Conservation (phyloP, 257 asterid genomes). For the Solanum phureja region DNA sequence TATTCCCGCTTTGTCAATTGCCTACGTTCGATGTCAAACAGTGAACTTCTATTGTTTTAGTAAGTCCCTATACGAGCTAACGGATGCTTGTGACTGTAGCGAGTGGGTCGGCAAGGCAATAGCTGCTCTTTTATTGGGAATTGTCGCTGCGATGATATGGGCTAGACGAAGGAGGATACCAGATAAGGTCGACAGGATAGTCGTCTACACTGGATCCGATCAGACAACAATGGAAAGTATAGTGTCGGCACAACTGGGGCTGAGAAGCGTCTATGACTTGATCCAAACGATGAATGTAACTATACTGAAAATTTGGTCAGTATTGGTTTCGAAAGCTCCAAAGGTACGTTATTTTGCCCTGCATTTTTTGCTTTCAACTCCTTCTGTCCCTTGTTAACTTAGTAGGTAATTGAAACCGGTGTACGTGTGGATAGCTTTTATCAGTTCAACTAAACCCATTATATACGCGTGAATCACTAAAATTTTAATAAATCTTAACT, state of each 20-base stretch:
- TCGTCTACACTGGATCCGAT: constrained; percentile 48
- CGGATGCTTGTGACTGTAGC: constrained; percentile 16
- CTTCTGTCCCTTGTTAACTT: neutral
- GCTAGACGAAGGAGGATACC: constrained; percentile 22
- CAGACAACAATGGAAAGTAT: constrained; percentile 68
- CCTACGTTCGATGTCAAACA: neutral
- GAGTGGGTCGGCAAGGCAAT: constrained; percentile 76
- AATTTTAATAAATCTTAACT: neutral
- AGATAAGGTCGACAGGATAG: constrained; percentile 34
- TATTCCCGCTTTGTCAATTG: neutral
- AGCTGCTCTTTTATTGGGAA: constrained; percentile 45
- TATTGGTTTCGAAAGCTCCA: constrained; percentile 58
- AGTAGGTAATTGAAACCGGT: neutral
- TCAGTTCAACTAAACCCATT: neutral
- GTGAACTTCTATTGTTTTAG: neutral
- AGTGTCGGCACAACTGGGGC: constrained; percentile 82
- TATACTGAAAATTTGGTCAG: constrained; percentile 60
- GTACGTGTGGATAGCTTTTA: neutral
- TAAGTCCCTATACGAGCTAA: neutral
- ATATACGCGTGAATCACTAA: neutral
- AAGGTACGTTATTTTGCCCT: constrained; percentile 32
- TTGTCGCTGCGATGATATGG: constrained; percentile 38
- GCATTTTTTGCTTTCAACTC: neutral
- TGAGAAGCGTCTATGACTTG: constrained; percentile 36
- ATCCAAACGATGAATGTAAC: constrained; percentile 51